Evolutionary conservation across 2,329 filamentous ascomycete genomes (phyloP), one percentile per base, ranked within the genome.

Genomic region (Colletotrichum higginsianum): DNA sequence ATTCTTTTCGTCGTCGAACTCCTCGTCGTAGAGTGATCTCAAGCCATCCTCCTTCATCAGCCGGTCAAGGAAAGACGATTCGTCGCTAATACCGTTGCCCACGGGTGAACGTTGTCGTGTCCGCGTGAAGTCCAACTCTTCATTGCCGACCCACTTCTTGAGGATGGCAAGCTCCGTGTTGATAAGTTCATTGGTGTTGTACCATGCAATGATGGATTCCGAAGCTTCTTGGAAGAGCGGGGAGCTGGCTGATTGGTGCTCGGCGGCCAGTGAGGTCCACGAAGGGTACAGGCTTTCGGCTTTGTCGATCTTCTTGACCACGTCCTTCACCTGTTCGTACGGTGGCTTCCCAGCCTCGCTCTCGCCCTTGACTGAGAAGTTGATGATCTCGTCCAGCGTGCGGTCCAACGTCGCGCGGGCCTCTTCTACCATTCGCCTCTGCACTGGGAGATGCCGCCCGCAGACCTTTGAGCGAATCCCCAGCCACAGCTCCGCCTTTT

Each of bases 121-220:
- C 78, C 93, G 93, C 61, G 91, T 91, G 79, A 98, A 99, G 82
- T 98, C 95, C 49, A 99, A 88, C 78, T 98, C 95, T 47, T 95
- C 91, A 78, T 99, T 99, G 66, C 96, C 96, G 35, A 99, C 96
- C 96, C 96, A 99, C 74, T 93, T 95, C 81, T 96, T 95, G 74
- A 99, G 83, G 74, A 98, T 95, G 16, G 91, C 91, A 71, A 99
- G 89, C 81, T 99, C 94, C 2, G 94, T 98, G 80, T 97, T 98
- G 86, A 99, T 98, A 79, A 98, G 91, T 79, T 96, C 92, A 42
- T 95, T 98, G 62, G 95, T 98, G 82, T 98, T 99, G 86, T 98
- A 93, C 96, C 96, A 99, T 3, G 96, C 92, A 73, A 98, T 91
- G 75, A 99, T 92, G 60, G 96, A 93, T 79, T 97, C 93, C 78